Conservation (phyloP, 345 rosid genomes). For the Eucalyptus pauciflora region DNA sequence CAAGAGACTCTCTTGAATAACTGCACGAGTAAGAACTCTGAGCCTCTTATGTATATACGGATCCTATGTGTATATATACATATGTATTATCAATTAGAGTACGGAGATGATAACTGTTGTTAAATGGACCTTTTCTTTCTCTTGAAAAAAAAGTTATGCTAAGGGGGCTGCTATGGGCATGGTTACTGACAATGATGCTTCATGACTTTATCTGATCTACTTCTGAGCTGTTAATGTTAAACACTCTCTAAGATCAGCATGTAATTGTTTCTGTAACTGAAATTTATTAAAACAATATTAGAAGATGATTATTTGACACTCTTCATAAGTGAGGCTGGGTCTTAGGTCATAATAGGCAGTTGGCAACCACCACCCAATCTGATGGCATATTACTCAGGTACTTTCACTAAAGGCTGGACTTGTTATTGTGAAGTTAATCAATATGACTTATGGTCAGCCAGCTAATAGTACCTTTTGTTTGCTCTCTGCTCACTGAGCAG, state of each 20-base stretch:
- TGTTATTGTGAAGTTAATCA: not conserved
- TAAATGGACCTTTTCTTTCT: not conserved
- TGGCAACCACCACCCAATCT: not conserved
- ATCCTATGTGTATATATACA: not conserved
- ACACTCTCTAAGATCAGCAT: not conserved
- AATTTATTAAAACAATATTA: not conserved
- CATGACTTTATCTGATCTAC: not conserved
- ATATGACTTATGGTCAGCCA: not conserved
- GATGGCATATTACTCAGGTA: not conserved
- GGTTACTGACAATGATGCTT: not conserved
- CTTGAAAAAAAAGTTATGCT: not conserved
- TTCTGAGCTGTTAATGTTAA: not conserved
- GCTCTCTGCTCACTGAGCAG: not conserved
- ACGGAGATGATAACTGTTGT: not conserved
- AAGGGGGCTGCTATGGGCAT: not conserved
- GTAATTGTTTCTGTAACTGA: not conserved
- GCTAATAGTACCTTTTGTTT: not conserved
- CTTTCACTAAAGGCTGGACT: not conserved
- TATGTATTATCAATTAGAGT: not conserved
- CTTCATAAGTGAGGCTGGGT: not conserved
- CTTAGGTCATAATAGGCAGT: not conserved
- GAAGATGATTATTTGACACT: not conserved
- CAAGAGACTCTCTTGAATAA: not conserved
- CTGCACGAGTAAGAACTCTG: not conserved
- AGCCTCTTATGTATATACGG: not conserved